Evolutionary conservation across 768 basidiomycete genomes (phyloP), one percentile per base, ranked within the genome.

Genomic region (Russula earlei): DNA sequence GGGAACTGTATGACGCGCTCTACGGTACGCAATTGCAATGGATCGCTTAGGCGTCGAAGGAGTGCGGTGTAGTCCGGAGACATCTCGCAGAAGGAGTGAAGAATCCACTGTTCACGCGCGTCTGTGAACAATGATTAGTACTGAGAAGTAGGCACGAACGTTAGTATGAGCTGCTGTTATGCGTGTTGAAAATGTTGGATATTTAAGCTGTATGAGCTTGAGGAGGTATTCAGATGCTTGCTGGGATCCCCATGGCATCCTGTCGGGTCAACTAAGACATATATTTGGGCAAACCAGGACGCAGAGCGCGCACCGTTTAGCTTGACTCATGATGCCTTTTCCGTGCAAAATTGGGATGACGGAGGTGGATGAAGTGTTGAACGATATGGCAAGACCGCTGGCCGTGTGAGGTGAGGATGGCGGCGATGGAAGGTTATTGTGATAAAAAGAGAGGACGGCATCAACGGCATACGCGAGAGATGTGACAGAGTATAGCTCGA

Each of bases 151-250:
- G 47, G 41, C 4, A 70, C 77, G 56, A 67, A 94, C 92, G 14
- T 79, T 85, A 5, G 91, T 81, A 64, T 97, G 95, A 0, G 74
- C 66, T 15, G 79, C 66, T 0, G 87, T 87, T 11, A 97, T 81
- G 41, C 91, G 83, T 1, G 86, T 87, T 5, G 91, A 89, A 68
- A 98, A 98, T 44, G 77, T 85, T 25, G 95, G 87, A 67, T 98
- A 96, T 69, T 98, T 99, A 34, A 98, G 79, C 66, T 97, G 94
- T 40, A 94, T 83, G 20, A 95, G 82, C 66, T 93, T 96, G 58
- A 94, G 81, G 49, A 97, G 77, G 65, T 96, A 88, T 53, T 99
- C 96, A 0, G 90, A 82, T 1, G 91, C 82, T 64, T 97, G 94
- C 2, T 83, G 80, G 24, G 87, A 82, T 25, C 96, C 96, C 91